phyloP scores from a whole-genome alignment of 371 early-diverging fungal genomes.

The Mucor circinelloides region DNA sequence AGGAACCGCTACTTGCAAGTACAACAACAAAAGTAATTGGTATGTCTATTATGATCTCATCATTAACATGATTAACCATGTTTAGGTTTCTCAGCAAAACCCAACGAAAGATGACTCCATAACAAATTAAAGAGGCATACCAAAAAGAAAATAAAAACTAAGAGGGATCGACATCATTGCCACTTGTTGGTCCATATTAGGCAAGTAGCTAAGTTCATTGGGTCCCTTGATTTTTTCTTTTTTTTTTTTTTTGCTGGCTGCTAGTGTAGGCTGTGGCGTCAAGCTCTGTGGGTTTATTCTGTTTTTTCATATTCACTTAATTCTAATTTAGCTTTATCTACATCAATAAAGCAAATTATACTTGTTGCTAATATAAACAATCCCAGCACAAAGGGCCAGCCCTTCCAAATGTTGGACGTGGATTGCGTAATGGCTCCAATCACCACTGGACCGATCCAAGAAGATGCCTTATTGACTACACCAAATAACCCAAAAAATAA shows the following conservation, averaged over 20 bases:
- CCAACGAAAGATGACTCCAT: neutral
- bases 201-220: neutral
- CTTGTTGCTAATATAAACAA: conserved; percentile 44
- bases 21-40: neutral
- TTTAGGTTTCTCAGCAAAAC: neutral
- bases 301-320: conserved; percentile 21
- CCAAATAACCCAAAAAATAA: conserved; percentile 62
- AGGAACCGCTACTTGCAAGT: neutral
- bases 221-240: neutral
- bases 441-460: conserved; percentile 67
- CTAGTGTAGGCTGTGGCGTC: neutral
- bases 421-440: conserved; percentile 55
- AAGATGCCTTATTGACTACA: conserved; percentile 62
- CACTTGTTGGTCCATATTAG: neutral
- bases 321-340: conserved; percentile 58
- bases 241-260: too few relatives aligned
- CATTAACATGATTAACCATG: neutral
- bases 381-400: conserved; percentile 40
- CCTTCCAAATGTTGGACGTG: conserved; percentile 35
- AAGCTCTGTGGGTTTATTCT: neutral
- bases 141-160: neutral
- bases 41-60: neutral
- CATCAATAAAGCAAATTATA: conserved; percentile 50
- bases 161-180: conserved; percentile 2
- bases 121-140: too few relatives aligned